These are phyloP conservation scores for Amanita phalloides DNA, from an alignment of 768 basidiomycete genomes.

Conservation along the genomic window DNA sequence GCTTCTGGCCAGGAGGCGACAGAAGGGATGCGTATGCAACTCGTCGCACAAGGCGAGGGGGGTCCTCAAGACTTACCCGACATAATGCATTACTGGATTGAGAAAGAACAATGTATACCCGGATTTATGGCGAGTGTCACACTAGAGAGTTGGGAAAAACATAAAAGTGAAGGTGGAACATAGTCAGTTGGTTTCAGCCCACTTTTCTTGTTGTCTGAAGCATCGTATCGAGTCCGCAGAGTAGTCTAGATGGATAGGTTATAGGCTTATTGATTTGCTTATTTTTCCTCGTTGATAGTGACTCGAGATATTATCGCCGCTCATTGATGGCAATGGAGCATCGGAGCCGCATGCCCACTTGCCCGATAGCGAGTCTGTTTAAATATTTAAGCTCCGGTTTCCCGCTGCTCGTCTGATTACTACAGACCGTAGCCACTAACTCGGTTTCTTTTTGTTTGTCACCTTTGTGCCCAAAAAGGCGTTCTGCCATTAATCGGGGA, in stretches of 20 bases:
- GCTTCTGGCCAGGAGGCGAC: neutral
- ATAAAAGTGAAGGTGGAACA: constrained; percentile 27
- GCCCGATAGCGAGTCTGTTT: neutral
- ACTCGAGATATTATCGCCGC: neutral
- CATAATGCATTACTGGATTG: constrained; percentile 79
- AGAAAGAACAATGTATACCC: constrained; percentile 75
- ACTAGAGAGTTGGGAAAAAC: constrained; percentile 77
- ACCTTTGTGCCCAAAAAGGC: neutral
- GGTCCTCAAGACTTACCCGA: constrained; percentile 67
- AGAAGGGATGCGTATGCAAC: constrained; percentile 51
- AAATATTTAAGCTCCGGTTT: neutral
- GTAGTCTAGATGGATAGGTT: neutral
- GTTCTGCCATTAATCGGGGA: neutral
- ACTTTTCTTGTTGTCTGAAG: neutral
- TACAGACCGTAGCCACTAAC: neutral
- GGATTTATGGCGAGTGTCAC: constrained; percentile 87
- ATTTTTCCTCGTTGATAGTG: neutral
- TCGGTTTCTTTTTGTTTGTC: constrained; percentile 1
- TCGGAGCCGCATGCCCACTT: neutral
- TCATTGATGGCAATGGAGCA: neutral
- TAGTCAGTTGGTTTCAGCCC: neutral
- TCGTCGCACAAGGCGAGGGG: constrained; percentile 63
- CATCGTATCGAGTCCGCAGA: neutral
- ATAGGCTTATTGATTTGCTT: neutral
- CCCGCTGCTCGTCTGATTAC: neutral